Evolutionary conservation across 352 stramenopile genomes (phyloP).

Genomic region (Halophytophthora polymorphica): DNA sequence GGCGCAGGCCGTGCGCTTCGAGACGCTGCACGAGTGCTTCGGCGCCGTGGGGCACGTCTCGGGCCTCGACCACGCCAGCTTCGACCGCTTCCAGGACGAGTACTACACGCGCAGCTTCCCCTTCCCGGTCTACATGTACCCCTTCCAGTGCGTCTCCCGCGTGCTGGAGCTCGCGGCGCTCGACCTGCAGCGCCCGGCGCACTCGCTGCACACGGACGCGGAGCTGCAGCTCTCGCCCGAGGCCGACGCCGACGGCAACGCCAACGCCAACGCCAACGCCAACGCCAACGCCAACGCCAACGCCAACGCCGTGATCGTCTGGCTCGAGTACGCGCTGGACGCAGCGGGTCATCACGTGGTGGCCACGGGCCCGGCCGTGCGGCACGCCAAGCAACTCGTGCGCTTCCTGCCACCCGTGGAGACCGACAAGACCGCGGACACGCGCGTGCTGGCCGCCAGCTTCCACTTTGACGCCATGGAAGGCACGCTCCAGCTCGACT

Average conservation of each 20-base stretch:
- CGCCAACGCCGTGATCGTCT: constrained; percentile 69
- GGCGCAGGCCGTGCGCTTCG: constrained; percentile 62
- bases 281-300: constrained; percentile 9
- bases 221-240: constrained; percentile 8
- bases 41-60: constrained; percentile 64
- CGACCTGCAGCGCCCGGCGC: constrained; percentile 38
- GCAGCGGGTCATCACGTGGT: constrained; percentile 36
- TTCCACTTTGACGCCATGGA: constrained; percentile 61
- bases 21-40: constrained; percentile 78
- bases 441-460: constrained; percentile 21
- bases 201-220: constrained; percentile 28
- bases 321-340: constrained; percentile 69
- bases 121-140: constrained; percentile 83
- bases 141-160: constrained; percentile 35
- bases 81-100: constrained; percentile 68
- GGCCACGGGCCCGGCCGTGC: constrained; percentile 48
- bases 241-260: constrained; percentile 9
- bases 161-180: constrained; percentile 48
- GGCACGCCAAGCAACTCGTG: constrained; percentile 75
- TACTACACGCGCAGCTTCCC: constrained; percentile 77
- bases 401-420: constrained; percentile 45
- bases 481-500: constrained; percentile 53
- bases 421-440: not conserved
- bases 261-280: too few species aligned
- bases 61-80: constrained; percentile 69